phyloP scores from a whole-genome alignment of 257 asterid genomes.

The Lantana camara region DNA sequence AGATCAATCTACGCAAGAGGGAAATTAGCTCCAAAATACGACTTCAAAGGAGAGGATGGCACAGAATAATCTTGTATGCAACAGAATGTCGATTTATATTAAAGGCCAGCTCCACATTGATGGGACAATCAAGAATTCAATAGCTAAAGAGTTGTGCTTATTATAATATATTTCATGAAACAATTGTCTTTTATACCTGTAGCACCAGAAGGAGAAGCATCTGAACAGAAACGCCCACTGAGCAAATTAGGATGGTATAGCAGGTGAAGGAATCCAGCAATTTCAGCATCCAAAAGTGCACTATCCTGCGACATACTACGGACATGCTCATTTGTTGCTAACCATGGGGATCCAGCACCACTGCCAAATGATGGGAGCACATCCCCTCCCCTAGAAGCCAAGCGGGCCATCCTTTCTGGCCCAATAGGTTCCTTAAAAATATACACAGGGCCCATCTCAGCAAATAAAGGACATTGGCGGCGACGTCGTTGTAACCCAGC shows the following conservation, averaged over 20 bases:
- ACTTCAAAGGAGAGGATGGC: slow-evolving; percentile 15
- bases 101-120: slow-evolving; percentile 11
- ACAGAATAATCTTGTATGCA: slow-evolving; percentile 10
- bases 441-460: slow-evolving; percentile 97
- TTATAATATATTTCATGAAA: slow-evolving; percentile 11
- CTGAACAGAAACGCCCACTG: slow-evolving; percentile 93
- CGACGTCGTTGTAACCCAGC: slow-evolving; percentile 99
- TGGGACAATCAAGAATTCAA: neutral
- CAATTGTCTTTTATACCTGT: slow-evolving; percentile 60
- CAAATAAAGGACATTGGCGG: slow-evolving; percentile 98
- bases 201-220: slow-evolving; percentile 96
- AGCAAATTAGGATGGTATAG: slow-evolving; percentile 93
- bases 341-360: slow-evolving; percentile 90
- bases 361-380: slow-evolving; percentile 90
- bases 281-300: slow-evolving; percentile 79
- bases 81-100: slow-evolving; percentile 14
- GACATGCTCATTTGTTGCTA: slow-evolving; percentile 70
- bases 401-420: slow-evolving; percentile 80
- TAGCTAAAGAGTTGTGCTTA: neutral
- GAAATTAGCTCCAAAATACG: slow-evolving; percentile 22
- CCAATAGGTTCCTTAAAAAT: slow-evolving; percentile 93
- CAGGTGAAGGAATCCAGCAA: slow-evolving; percentile 85
- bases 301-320: slow-evolving; percentile 67
- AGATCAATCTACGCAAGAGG: slow-evolving; percentile 18
- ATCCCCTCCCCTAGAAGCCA: slow-evolving; percentile 94